Evolutionary conservation across 2,329 filamentous ascomycete species (phyloP).

Genomic region (Ascosphaera acerosa): DNA sequence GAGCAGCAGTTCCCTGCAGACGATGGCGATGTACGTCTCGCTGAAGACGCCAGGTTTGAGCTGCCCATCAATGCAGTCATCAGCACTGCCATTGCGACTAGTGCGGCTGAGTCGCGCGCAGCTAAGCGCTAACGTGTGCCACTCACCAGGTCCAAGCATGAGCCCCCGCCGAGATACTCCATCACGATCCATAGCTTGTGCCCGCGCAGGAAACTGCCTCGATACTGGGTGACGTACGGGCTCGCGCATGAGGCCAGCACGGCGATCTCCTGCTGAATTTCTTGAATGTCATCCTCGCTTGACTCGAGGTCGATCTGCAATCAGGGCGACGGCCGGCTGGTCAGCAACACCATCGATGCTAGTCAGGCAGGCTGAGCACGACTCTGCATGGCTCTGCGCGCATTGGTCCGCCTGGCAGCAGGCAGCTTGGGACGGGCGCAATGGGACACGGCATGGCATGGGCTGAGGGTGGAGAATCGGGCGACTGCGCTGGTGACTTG

Average conservation of each 20-base stretch:
- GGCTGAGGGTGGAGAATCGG: too few species aligned
- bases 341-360: constrained; percentile 1
- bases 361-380: too few species aligned
- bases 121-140: not conserved
- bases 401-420: too few species aligned
- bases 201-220: constrained; percentile 81
- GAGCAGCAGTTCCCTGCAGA: constrained; percentile 71
- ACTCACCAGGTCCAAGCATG: constrained; percentile 70
- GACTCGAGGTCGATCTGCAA: constrained; percentile 88
- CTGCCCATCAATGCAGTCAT: too few species aligned
- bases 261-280: constrained; percentile 93
- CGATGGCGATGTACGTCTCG: constrained; percentile 77
- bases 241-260: constrained; percentile 88
- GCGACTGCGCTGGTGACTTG: constrained; percentile 22
- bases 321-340: constrained; percentile 1
- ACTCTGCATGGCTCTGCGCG: too few species aligned
- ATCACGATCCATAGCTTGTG: constrained; percentile 99
- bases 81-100: too few species aligned
- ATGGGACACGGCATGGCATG: too few species aligned
- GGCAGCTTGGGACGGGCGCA: not conserved
- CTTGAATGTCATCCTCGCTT: constrained; percentile 92
- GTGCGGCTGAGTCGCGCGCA: too few species aligned
- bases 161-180: constrained; percentile 90
- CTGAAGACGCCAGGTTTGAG: constrained; percentile 73
- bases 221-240: constrained; percentile 86